These are phyloP conservation scores for Trichoderma orchidacearum DNA, from an alignment of 495 filamentous ascomycete genomes.

Conservation along the genomic window DNA sequence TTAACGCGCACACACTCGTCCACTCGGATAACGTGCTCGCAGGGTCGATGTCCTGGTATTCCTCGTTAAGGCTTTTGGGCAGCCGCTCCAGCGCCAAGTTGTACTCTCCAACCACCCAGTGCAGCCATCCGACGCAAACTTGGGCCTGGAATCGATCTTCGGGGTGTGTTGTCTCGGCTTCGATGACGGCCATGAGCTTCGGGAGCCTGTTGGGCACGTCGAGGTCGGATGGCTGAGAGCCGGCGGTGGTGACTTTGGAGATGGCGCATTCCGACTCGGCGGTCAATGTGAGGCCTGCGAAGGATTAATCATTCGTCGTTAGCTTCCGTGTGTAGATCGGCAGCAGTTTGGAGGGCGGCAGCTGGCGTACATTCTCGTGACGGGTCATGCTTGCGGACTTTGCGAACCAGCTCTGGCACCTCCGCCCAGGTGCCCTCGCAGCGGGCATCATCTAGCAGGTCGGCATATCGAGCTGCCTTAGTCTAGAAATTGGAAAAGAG, in stretches of 20 bases:
- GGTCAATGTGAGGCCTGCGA: constrained; percentile 57
- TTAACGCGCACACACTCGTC: constrained; percentile 68
- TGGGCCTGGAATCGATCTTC: constrained; percentile 71
- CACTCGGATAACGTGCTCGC: constrained; percentile 41
- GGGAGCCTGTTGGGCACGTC: constrained; percentile 40
- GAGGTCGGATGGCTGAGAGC: constrained; percentile 13
- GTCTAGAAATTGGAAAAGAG: constrained; percentile 23
- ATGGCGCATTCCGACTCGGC: constrained; percentile 60
- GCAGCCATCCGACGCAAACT: constrained; percentile 70
- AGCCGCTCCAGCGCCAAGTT: constrained; percentile 44
- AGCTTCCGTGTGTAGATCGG: constrained; percentile 3
- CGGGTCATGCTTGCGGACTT: constrained; percentile 86
- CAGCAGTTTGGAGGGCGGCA: background rate
- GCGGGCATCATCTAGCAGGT: constrained; percentile 69
- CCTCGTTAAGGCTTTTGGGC: constrained; percentile 44
- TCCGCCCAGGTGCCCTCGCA: constrained; percentile 81
- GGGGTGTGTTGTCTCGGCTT: constrained; percentile 37
- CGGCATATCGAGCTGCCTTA: constrained; percentile 72
- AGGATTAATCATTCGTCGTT: background rate
- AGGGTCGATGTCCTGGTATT: constrained; percentile 34
- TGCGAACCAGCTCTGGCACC: constrained; percentile 78
- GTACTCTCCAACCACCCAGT: constrained; percentile 61
- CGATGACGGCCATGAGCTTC: constrained; percentile 53
- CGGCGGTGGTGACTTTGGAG: constrained; percentile 29
- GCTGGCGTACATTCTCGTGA: constrained; percentile 60